Base-by-base conservation (phyloP, 2,329 filamentous ascomycete genomes). In the Trichophyton mentagrophytes region DNA sequence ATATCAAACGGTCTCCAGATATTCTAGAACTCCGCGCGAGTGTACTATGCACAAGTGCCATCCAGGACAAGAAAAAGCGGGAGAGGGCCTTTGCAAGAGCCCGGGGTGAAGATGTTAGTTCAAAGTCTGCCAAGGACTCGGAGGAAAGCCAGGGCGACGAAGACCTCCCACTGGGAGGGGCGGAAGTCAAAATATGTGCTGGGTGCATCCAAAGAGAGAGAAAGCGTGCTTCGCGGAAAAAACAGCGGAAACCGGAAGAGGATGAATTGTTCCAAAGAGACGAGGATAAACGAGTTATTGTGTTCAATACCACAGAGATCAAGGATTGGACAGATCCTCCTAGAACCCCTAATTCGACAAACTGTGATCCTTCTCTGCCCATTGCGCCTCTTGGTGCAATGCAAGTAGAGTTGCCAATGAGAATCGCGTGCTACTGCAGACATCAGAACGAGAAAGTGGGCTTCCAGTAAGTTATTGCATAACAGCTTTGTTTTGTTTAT, bases 351-450 rank as follows among this genome's bases (percentile, higher is more conserved):
- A 74, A 78, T n/a, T 73, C 79, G 30, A 69, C 75, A 63, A 78
- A 73, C 64, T 67, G 63, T 61, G 72, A 73, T 56, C 66, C 64
- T 17, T 64, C 65, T 22, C 63, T 68, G 57, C 68, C 67, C 46
- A 65, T 69, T 36, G 62, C 70, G 9, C 76, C 78, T 51, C 78
- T 79, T 55, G 84, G 83, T 58, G 83, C 86, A 5, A 84, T 89
- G 77, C 86, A 90, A 69, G 85, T 95, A 22, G 86, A 91, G 66
- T 84, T 89, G 1, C 90, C 90, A 0, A 96, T 97, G 91, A 86
- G 92, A 8, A 96, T 99, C 68, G 90, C 91, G 25, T 99, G 92
- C 72, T 99, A 97, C 74, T 97, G 92, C 74, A 85, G 92, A 20
- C 92, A 99, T 71, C 92, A 97, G 67, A 85, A 87, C 62, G 93